phyloP scores from a whole-genome alignment of 2,329 filamentous ascomycete genomes.

The Penicillium brevicompactum region DNA sequence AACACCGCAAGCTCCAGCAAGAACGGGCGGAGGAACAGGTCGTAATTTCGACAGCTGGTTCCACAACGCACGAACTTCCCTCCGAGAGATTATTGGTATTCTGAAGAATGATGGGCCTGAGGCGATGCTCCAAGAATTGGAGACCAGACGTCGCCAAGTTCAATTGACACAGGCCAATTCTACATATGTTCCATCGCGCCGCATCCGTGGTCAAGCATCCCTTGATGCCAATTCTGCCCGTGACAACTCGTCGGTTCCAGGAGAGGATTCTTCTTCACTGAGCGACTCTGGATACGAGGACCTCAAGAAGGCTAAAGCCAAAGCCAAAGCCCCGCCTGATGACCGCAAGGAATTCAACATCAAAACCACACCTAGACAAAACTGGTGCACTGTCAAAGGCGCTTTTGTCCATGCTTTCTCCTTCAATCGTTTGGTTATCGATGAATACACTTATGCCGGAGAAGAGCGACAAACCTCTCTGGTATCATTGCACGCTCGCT shows the following conservation, averaged over 20 bases:
- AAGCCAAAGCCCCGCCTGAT: constrained; percentile 15
- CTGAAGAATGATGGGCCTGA: constrained; percentile 34
- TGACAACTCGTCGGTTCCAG: background rate
- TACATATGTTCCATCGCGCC: constrained; percentile 39
- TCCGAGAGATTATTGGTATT: constrained; percentile 46
- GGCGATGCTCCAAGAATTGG: constrained; percentile 35
- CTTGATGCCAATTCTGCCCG: constrained; percentile 11
- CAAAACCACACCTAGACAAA: constrained; percentile 1
- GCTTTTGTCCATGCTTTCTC: constrained; percentile 61
- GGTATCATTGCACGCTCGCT: constrained; percentile 51
- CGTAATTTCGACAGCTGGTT: constrained; percentile 60
- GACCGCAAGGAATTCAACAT: constrained; percentile 30
- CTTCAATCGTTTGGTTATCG: constrained; percentile 63
- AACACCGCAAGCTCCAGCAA: constrained; percentile 43
- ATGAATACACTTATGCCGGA: constrained; percentile 65
- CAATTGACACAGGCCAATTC: constrained; percentile 41
- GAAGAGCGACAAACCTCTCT: constrained; percentile 47
- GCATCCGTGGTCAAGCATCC: constrained; percentile 33
- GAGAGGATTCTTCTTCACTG: background rate
- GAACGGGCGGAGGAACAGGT: constrained; percentile 44
- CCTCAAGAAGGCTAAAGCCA: background rate
- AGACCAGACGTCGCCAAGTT: constrained; percentile 30
- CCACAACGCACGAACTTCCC: constrained; percentile 41
- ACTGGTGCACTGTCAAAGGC: constrained; percentile 29
- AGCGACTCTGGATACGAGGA: background rate